A percentile compares a stretch with the other conserved stretches of the same genome.
phyloP scores from a whole-genome alignment of 2,329 filamentous ascomycete genomes.

The Stemphylium vesicarium region DNA sequence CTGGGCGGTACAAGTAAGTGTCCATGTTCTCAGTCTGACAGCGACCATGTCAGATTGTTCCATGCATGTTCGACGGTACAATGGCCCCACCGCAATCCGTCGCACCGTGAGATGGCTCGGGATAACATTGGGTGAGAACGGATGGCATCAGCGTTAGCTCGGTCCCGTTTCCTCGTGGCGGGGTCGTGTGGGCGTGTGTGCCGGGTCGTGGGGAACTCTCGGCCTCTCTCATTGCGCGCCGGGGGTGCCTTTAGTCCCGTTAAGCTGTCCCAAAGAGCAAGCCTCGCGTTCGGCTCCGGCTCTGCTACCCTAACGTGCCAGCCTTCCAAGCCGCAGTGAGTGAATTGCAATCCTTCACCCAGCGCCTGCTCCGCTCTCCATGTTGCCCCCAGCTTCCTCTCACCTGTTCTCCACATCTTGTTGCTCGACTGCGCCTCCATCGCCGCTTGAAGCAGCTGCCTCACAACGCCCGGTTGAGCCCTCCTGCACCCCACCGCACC shows the following conservation, averaged over 20 bases:
- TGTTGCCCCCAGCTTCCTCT: conserved; percentile 11
- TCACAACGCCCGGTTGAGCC: conserved; percentile 20
- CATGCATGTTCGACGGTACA: conserved; percentile 13
- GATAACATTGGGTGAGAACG: conserved; percentile 4
- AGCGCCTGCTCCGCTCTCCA: conserved; percentile 11
- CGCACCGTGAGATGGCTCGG: neutral
- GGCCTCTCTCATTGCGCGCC: conserved; percentile 3
- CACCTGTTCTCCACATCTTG: conserved; percentile 5
- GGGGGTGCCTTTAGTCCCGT: conserved; percentile 1
- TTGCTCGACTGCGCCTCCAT: conserved; percentile 9
- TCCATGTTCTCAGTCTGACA: no score
- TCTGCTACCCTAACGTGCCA: conserved; percentile 11
- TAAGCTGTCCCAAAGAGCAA: conserved; percentile 5
- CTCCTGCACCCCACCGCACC: conserved; percentile 13
- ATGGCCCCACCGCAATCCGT: conserved; percentile 6
- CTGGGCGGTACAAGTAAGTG: neutral
- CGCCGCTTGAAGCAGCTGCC: conserved; percentile 18
- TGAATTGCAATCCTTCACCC: conserved; percentile 7
- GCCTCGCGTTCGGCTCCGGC: conserved; percentile 21
- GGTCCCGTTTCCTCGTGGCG: conserved; percentile 15
- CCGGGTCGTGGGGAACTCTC: conserved; percentile 16
- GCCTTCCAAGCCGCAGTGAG: conserved; percentile 8
- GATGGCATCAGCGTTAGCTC: conserved; percentile 12
- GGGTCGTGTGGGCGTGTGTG: conserved; percentile 10
- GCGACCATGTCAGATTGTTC: conserved; percentile 2